phyloP scores from a whole-genome alignment of 176 grass and related monocot genomes.

The Aegilops bicornis region DNA sequence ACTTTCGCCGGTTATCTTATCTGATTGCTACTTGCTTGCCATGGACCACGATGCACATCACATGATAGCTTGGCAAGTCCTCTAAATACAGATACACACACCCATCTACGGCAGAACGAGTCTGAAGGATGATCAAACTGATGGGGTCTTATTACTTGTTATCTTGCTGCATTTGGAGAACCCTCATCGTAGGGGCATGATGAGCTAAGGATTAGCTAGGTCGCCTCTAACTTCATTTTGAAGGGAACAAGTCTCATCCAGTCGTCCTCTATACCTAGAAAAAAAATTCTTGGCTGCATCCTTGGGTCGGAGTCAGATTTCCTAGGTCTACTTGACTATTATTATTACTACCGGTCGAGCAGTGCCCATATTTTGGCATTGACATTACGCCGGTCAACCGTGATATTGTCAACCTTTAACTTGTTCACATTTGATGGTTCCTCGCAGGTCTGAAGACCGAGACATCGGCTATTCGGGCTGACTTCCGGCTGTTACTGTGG shows the following conservation, averaged over 20 bases:
- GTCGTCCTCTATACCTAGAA: neutral
- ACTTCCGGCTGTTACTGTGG: neutral
- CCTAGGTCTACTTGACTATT: slow-evolving; percentile 1
- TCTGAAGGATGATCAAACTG: neutral
- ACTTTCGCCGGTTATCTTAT: slow-evolving; percentile 7
- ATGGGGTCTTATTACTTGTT: neutral
- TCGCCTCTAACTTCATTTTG: neutral
- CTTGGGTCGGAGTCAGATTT: neutral
- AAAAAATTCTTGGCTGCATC: neutral
- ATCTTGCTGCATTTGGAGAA: neutral
- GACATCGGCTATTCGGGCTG: neutral
- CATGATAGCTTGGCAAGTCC: neutral
- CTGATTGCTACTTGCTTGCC: neutral
- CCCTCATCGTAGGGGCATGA: neutral
- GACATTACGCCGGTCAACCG: neutral
- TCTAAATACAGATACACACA: neutral
- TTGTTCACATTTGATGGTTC: slow-evolving; percentile 22
- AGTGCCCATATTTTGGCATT: neutral
- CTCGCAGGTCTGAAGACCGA: neutral
- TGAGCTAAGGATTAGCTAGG: neutral
- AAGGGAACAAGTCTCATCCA: neutral
- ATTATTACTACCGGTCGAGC: neutral
- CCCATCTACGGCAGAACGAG: neutral
- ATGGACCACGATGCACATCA: slow-evolving; percentile 12
- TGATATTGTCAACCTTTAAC: neutral